phyloP scores from a whole-genome alignment of 495 filamentous ascomycete species.

The Alectoria sarmentosa region DNA sequence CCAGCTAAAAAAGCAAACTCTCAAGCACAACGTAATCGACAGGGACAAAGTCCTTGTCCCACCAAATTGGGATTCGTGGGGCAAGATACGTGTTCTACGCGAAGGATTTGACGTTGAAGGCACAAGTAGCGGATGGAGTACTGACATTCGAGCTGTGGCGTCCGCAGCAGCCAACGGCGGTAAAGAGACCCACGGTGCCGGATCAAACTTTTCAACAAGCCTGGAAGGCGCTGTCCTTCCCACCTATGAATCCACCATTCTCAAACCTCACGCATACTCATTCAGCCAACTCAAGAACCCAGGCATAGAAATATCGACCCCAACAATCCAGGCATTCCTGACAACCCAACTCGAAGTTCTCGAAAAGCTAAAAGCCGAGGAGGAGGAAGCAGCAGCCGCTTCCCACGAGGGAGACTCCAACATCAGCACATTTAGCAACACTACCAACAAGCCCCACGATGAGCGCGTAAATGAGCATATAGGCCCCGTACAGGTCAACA shows the following conservation, averaged over 20 bases:
- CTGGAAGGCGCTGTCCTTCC: constrained; percentile 50
- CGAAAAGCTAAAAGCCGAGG: constrained; percentile 59
- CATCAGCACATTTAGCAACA: constrained; percentile 9
- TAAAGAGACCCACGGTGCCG: constrained; percentile 5
- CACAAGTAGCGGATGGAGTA: constrained; percentile 74
- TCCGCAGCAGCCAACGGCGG: background rate
- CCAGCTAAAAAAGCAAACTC: constrained; percentile 68
- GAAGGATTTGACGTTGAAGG: constrained; percentile 92
- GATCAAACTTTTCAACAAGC: constrained; percentile 23
- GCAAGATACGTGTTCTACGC: constrained; percentile 88
- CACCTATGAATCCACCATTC: constrained; percentile 73
- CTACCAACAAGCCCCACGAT: constrained; percentile 15
- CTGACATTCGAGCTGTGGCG: constrained; percentile 57
- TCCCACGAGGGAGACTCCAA: constrained; percentile 33
- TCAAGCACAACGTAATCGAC: constrained; percentile 95
- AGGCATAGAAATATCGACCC: constrained; percentile 62
- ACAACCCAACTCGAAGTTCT: constrained; percentile 62
- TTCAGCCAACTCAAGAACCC: constrained; percentile 31
- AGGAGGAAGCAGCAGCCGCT: constrained; percentile 31
- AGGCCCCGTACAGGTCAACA: constrained; percentile 93
- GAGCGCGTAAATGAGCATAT: constrained; percentile 79
- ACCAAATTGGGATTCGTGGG: constrained; percentile 98
- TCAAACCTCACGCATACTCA: constrained; percentile 47
- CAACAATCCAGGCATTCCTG: constrained; percentile 78
- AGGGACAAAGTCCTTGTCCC: constrained; percentile 91